phyloP scores from a whole-genome alignment of 1,139 yeast species.

The Hansenula sp. region DNA sequence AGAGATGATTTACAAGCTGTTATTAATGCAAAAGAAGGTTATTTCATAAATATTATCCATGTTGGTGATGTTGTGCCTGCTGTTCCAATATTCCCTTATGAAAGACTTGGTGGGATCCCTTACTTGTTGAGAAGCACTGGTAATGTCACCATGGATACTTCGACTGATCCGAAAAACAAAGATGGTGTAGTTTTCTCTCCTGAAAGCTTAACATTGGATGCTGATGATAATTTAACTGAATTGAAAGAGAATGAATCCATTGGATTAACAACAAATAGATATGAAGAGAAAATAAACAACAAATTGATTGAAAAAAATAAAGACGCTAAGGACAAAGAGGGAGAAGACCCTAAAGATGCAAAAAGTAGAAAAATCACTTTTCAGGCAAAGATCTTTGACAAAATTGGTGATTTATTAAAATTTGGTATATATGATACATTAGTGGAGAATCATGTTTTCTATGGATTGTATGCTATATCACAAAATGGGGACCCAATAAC shows the following conservation, averaged over 20 bases:
- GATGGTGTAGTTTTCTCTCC: background rate
- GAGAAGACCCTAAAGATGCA: background rate
- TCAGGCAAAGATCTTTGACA: background rate
- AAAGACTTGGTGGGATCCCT: conserved; percentile 4
- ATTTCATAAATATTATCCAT: conserved; percentile 3
- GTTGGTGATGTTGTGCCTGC: conserved; percentile 3
- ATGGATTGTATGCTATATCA: background rate
- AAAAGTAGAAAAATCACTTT: background rate
- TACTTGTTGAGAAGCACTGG: background rate
- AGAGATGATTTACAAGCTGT: background rate
- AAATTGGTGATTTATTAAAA: background rate
- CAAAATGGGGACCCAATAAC: background rate
- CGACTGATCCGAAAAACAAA: too few species aligned
- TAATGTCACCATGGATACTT: background rate
- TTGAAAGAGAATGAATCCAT: background rate
- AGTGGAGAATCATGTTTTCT: background rate
- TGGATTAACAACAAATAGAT: background rate
- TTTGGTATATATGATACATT: background rate
- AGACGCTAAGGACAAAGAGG: background rate
- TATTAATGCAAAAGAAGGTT: background rate
- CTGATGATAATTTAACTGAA: background rate
- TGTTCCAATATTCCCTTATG: conserved; percentile 1
- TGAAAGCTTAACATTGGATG: background rate
- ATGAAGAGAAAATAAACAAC: background rate
- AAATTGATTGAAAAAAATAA: background rate